phyloP scores from a whole-genome alignment of 1,284 basidiomycete genomes.

The Flammula alnicola region DNA sequence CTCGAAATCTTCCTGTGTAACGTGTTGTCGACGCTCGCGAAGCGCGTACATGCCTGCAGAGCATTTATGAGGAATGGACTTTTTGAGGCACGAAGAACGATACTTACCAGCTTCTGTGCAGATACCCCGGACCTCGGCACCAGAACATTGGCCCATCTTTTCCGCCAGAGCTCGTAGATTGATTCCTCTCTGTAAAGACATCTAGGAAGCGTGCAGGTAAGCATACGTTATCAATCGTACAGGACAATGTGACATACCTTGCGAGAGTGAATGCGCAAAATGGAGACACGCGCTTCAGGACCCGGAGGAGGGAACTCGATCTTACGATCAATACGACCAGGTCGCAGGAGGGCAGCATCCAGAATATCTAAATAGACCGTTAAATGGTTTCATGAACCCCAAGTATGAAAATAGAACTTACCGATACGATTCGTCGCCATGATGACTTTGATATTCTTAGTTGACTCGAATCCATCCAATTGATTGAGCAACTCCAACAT shows the following conservation, averaged over 20 bases:
- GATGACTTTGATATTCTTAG: slow-evolving; percentile 99
- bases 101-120: slow-evolving; percentile 97
- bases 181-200: slow-evolving; percentile 98
- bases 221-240: not conserved
- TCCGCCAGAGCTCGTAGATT: slow-evolving; percentile 94
- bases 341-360: slow-evolving; percentile 92
- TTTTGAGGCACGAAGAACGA: not conserved
- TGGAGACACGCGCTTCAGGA: slow-evolving; percentile 95
- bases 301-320: slow-evolving; percentile 99
- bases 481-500: slow-evolving; percentile 98
- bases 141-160: slow-evolving; percentile 99
- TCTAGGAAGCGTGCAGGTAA: slow-evolving; percentile 48
- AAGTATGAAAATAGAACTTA: slow-evolving; percentile 33
- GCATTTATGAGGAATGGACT: not conserved
- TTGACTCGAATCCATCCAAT: slow-evolving; percentile 96
- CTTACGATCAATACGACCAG: slow-evolving; percentile 97
- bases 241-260: slow-evolving; percentile 62
- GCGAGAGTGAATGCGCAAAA: slow-evolving; percentile 95
- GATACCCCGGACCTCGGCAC: slow-evolving; percentile 97
- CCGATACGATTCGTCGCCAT: slow-evolving; percentile 99
- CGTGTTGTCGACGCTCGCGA: slow-evolving; percentile 93
- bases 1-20: slow-evolving; percentile 98
- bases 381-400: slow-evolving; percentile 4
- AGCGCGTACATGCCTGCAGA: slow-evolving; percentile 74
- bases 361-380: slow-evolving; percentile 74